Percentiles rank a stretch among this genome's conserved stretches.
Evolutionary conservation across 352 stramenopile genomes (phyloP).

Genomic region (Pythium periplocum): DNA sequence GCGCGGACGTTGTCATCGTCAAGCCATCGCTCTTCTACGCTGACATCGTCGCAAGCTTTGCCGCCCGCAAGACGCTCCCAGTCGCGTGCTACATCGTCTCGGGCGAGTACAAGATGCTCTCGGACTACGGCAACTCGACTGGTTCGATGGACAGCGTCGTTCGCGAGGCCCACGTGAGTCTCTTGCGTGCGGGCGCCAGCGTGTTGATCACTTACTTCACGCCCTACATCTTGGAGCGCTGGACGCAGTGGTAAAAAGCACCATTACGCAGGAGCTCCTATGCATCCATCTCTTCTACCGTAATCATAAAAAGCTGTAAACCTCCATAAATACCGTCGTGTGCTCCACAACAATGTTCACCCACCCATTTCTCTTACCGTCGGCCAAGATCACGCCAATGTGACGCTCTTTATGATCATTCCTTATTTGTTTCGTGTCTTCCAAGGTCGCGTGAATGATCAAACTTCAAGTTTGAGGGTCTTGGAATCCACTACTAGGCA

Average conservation of each 20-base stretch:
- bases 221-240: conserved; percentile 81
- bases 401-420: too few species aligned
- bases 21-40: conserved; percentile 98
- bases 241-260: conserved; percentile 57
- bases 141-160: conserved; percentile 81
- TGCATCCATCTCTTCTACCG: too few species aligned
- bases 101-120: conserved; percentile 99
- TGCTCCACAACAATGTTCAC: too few species aligned
- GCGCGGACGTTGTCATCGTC: conserved; percentile 99
- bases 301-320: too few species aligned
- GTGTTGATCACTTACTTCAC: conserved; percentile 99
- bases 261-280: too few species aligned
- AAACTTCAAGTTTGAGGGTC: too few species aligned
- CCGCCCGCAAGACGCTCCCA: conserved; percentile 88
- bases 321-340: too few species aligned
- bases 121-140: conserved; percentile 87
- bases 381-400: too few species aligned
- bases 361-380: too few species aligned
- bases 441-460: too few species aligned
- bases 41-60: conserved; percentile 95
- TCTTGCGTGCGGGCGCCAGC: conserved; percentile 39
- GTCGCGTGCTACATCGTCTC: conserved; percentile 99
- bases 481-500: too few species aligned
- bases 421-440: too few species aligned
- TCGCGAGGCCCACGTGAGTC: conserved; percentile 67